Evolutionary conservation across 2,329 filamentous ascomycete genomes (phyloP).

Genomic region (Paecilomyces sp.): DNA sequence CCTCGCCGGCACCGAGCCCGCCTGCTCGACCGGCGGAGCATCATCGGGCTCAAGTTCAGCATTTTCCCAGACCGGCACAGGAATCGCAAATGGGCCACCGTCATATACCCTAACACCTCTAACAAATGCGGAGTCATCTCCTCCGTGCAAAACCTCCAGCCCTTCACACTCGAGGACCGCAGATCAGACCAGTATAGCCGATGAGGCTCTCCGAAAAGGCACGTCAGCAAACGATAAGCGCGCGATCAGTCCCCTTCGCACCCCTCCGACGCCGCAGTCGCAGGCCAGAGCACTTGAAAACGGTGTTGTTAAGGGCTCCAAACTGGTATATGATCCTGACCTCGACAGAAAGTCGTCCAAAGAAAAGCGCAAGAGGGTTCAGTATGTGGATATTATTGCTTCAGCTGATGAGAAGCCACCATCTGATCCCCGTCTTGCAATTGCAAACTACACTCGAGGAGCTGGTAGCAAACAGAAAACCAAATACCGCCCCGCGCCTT

Average conservation of each 20-base stretch:
- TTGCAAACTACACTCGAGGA: conserved; percentile 54
- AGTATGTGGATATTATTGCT: conserved; percentile 46
- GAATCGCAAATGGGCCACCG: conserved; percentile 49
- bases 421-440: conserved; percentile 72
- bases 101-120: conserved; percentile 55
- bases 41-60: conserved; percentile 64
- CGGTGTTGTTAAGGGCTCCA: conserved; percentile 50
- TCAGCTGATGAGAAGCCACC: conserved; percentile 56
- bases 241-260: conserved; percentile 34
- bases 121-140: conserved; percentile 60
- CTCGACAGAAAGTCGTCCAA: conserved; percentile 50
- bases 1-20: conserved; percentile 62
- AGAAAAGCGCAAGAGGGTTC: conserved; percentile 48
- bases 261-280: conserved; percentile 39
- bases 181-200: conserved; percentile 20
- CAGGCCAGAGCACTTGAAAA: conserved; percentile 45
- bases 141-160: conserved; percentile 49
- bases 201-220: conserved; percentile 20
- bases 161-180: conserved; percentile 40
- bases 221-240: conserved; percentile 21
- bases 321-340: conserved; percentile 57
- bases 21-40: conserved; percentile 63
- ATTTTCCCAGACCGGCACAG: conserved; percentile 44
- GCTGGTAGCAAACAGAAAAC: conserved; percentile 60
- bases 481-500: conserved; percentile 67